Percentiles rank a stretch among this genome's conserved stretches.
These are phyloP conservation scores for Parietaria judaica DNA, from an alignment of 306 rosid species.

Conservation along the genomic window DNA sequence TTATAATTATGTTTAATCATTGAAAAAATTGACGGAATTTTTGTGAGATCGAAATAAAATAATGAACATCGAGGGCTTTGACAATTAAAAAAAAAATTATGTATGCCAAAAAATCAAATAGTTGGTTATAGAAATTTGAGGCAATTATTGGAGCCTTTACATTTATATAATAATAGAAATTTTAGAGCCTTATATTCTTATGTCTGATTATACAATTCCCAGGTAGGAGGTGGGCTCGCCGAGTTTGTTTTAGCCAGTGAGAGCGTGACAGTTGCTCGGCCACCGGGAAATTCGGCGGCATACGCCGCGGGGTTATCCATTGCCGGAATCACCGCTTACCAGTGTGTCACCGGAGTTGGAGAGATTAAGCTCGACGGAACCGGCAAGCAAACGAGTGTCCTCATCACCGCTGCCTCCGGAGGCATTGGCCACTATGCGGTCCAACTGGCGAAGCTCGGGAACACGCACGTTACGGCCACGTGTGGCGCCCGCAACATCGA, in stretches of 20 bases:
- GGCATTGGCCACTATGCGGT: slow-evolving; percentile 83
- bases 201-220: not conserved
- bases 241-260: slow-evolving; percentile 50
- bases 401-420: slow-evolving; percentile 83
- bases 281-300: slow-evolving; percentile 44
- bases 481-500: slow-evolving; percentile 79
- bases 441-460: slow-evolving; percentile 77
- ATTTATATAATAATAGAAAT: no score
- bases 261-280: slow-evolving; percentile 35
- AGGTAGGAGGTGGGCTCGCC: slow-evolving; percentile 76
- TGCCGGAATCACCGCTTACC: slow-evolving; percentile 66
- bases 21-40: no score
- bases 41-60: no score
- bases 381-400: slow-evolving; percentile 36
- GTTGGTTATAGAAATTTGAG: no score
- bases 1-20: not conserved
- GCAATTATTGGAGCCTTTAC: no score
- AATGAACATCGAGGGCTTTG: no score
- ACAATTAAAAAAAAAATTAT: no score
- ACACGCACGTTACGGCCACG: slow-evolving; percentile 70
- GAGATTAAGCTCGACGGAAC: slow-evolving; percentile 49
- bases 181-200: no score
- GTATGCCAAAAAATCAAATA: no score
- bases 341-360: slow-evolving; percentile 40
- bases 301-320: slow-evolving; percentile 51